Evolutionary conservation across 306 rosid genomes (phyloP), one percentile per base, ranked within the genome.

Genomic region (Cucumis melo): DNA sequence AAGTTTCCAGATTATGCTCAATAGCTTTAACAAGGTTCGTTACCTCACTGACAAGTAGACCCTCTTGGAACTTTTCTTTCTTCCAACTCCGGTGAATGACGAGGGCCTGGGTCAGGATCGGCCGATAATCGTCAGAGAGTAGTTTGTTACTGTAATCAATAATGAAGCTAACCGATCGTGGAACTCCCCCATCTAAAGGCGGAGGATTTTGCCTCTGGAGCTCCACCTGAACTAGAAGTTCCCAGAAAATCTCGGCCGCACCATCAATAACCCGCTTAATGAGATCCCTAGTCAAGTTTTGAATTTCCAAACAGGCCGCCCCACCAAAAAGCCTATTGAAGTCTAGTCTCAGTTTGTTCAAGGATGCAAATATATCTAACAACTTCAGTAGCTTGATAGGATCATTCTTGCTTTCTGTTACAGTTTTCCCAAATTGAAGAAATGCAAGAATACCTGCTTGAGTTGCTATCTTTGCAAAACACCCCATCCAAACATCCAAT

Each of bases 261-360:
- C 98, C 99, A 81, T 92, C 93, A 51, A 95, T 90, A 51, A 95
- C 96, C 48, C 90, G 86, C 88, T 87, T 95, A 63, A 95, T 92
- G 78, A 95, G 98, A 85, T 92, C 99, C 86, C 99, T 82, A n/a
- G 99, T 95, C 83, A 92, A 81, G 72, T 87, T 92, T 79, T 95
- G 99, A 77, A 95, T 95, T 82, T 95, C 99, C 29, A 38, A 60
- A 86, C 99, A 95, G 6, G 98, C 91, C 6, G 84, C 85, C 58
- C 99, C 98, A 0, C 99, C 99, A 14, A 95, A 95, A 62, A 95
- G 93, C 73, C 99, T 89, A 86, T 90, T 95, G 67, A 95, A 95
- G 77, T 95, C 99, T 66, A 88, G 79, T 76, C 99, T 90, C 91
- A 95, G 83, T 79, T 88, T 95, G 89, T 86, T 95, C 89, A 95